These are phyloP conservation scores for Delonix regia DNA, from an alignment of 306 rosid species.

Conservation along the genomic window DNA sequence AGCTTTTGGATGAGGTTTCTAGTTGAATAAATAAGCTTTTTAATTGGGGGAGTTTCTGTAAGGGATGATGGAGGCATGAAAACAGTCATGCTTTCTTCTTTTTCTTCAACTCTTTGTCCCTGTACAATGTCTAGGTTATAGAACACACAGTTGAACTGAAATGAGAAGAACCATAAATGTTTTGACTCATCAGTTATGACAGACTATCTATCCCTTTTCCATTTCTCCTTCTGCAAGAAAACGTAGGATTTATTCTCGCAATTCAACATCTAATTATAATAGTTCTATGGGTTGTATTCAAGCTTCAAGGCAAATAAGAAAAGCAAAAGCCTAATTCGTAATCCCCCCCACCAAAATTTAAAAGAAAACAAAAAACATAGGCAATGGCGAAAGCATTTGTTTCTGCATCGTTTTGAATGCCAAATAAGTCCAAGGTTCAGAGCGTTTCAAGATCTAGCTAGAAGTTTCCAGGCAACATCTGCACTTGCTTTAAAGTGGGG, in stretches of 20 bases:
- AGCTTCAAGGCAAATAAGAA: not conserved
- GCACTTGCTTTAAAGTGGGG: constrained; percentile 30
- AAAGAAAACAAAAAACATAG: too few species aligned
- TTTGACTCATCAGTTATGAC: not conserved
- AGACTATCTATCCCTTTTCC: not conserved
- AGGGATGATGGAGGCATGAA: constrained; percentile 15
- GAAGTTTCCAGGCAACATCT: constrained; percentile 41
- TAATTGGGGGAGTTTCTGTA: constrained; percentile 20
- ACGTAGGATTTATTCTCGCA: not conserved
- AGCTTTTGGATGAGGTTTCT: constrained; percentile 95
- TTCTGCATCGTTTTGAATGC: constrained; percentile 20
- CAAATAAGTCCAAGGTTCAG: constrained; percentile 25
- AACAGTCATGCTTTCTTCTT: not conserved
- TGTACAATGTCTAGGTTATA: constrained; percentile 45
- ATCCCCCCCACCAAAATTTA: too few species aligned
- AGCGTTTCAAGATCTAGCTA: constrained; percentile 14
- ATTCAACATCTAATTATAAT: not conserved
- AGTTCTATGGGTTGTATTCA: not conserved
- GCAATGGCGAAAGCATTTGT: not conserved
- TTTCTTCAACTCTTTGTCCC: constrained; percentile 34
- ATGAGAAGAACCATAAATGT: not conserved
- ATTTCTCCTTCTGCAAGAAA: not conserved
- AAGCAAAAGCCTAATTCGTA: too few species aligned
- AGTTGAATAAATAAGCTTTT: constrained; percentile 42
- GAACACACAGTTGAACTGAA: constrained; percentile 28